Evolutionary conservation across 495 filamentous ascomycete species (phyloP).

Genomic region (Tuber umbilicatum): DNA sequence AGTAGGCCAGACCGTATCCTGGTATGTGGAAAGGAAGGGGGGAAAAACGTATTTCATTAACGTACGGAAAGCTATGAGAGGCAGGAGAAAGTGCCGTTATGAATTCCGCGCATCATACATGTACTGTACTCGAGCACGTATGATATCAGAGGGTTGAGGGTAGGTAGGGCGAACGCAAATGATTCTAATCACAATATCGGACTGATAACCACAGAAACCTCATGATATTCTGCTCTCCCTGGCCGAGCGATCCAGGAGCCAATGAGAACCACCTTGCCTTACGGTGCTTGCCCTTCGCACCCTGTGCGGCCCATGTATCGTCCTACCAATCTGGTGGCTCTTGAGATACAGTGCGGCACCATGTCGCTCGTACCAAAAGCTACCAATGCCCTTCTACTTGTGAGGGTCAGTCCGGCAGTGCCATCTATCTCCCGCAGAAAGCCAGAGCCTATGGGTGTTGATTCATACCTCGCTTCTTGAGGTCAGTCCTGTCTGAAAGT

Average conservation of each 20-base stretch:
- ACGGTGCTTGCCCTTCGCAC: no score
- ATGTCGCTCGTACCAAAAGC: neutral
- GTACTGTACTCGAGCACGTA: neutral
- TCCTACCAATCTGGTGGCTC: neutral
- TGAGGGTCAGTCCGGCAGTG: neutral
- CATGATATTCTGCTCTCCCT: no score
- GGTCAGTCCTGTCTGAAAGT: constrained; percentile 32
- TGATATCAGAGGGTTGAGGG: no score
- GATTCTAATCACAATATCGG: no score
- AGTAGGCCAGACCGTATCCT: constrained; percentile 27
- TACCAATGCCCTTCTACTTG: neutral
- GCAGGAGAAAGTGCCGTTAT: neutral
- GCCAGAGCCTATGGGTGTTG: neutral
- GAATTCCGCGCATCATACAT: neutral
- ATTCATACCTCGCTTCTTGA: constrained; percentile 9
- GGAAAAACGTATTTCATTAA: neutral
- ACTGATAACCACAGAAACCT: no score
- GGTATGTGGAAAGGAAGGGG: constrained; percentile 26
- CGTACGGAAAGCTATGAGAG: neutral
- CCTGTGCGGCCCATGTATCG: neutral
- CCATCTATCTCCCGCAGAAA: neutral
- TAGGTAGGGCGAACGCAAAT: no score
- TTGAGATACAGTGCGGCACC: neutral
- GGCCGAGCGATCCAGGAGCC: no score
- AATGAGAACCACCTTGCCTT: no score